Evolutionary conservation across 176 grass and related monocot genomes (phyloP), one percentile per base, ranked within the genome.

Genomic region (Lolium rigidum): DNA sequence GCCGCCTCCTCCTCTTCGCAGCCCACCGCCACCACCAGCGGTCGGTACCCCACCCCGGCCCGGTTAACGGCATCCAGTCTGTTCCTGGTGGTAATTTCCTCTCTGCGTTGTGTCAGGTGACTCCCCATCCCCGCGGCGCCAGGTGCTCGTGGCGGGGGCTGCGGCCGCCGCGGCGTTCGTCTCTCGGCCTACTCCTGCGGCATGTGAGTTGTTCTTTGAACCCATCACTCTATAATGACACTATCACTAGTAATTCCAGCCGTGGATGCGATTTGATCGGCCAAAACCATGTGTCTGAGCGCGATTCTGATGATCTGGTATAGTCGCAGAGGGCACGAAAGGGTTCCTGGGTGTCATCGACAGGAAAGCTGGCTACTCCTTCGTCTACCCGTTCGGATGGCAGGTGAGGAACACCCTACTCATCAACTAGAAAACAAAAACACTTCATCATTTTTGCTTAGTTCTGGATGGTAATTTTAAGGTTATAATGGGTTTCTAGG

Each of bases 371-470:
- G 88, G 90, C 1, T 99, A 96, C 56, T 91, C 90, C 38, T 96
- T 98, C 83, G 70, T 94, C 59, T 98, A 95, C 82, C 97, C 97
- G 17, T 94, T 96, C 74, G 97, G 97, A 78, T 99, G 97, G 97
- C 84, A 99, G 91, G 94, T 98, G 74, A 84, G 80, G 47, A 81
- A 21, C 35, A 64, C 2, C 39, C 0, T 79, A 49, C 26, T 80
- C 31, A 35, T 35, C 31, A 35, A 35, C 31, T 35, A 35, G 16
- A 44, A 57, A 28, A 85, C 15, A 62, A 68, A 46, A 7, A 62
- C 38, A 18, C 20, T 60, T 70, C 18, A 21, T 7, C 0, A 17
- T 0, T 10, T 56, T 67, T 48, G 37, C 18, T 56, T 20, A 55
- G 52, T 70, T 0, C 0, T 55, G 39, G 68, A 4, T 81, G 26